Base-by-base conservation (phyloP, 2,329 filamentous ascomycete genomes). In the Diatrype stigma region DNA sequence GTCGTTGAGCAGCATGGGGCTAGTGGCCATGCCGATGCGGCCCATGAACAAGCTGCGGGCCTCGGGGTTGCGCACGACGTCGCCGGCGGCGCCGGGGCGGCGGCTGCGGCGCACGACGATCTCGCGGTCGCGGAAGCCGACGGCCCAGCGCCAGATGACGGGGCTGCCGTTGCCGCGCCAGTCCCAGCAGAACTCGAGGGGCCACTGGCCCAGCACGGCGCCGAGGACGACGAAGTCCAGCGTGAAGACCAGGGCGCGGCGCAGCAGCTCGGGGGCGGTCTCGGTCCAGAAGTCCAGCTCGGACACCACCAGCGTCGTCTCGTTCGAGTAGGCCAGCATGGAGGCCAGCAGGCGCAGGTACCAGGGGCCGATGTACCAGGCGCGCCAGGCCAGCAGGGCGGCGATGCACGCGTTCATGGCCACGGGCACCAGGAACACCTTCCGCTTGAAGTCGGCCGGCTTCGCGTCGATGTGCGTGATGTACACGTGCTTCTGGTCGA, bases 101-200 rank as follows among this genome's bases (percentile, higher is more conserved):
- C 86, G 79, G 65, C 87, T 92, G 51, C 86, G 81, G 23, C 92
- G 81, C 32, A 96, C 87, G 55, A 95, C 86, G 46, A 96, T 78
- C 74, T 96, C 93, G 57, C 82, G 77, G 44, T 85, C 77, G n/a
- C 81, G 78, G 68, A 96, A 96, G 6, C 92, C 90, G 34, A 92
- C 71, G 28, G 68, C 76, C 70, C 81, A 82, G 46, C 92, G 83
- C 90, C 92, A 96, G 37, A 71, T 67, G 35, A 85, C 73, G 0
- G 91, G 90, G 56, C 72, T 88, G 62, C 74, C 79, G 58, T 79
- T 71, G 10, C 67, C 70, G 22, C 21, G 12, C 52, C 68, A 70
- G 51, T 85, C 87, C 14, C 84, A 67, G 61, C 87, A 80, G 68
- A 95, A 91, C 58, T 86, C 83, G 47, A 83, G 70, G 1, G 87